Conservation (phyloP, 2,329 filamentous ascomycete genomes). For the Coleophoma cylindrospora region DNA sequence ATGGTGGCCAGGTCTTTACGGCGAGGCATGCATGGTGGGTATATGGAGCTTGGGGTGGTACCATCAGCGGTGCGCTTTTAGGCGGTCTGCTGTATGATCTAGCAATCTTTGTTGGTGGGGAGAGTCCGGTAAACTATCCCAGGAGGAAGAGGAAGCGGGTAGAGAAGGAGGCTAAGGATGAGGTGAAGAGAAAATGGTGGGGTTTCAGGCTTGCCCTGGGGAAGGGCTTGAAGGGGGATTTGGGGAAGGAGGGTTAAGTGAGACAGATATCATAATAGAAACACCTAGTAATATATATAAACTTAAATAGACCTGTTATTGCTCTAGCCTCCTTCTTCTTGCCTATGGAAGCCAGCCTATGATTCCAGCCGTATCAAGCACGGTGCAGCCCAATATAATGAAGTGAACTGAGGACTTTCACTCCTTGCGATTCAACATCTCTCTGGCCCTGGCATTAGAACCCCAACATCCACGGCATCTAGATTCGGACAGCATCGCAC, state of each 20-base stretch:
- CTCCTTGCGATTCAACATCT: too few species aligned
- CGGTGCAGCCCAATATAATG: too few species aligned
- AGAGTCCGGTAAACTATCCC: constrained; percentile 45
- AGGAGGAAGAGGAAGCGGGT: constrained; percentile 34
- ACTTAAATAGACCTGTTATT: too few species aligned
- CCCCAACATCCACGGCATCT: too few species aligned
- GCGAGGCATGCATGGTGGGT: constrained; percentile 34
- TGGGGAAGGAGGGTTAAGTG: not conserved
- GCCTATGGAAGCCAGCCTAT: too few species aligned
- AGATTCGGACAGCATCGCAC: too few species aligned
- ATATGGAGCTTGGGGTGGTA: constrained; percentile 34
- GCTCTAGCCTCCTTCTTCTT: too few species aligned
- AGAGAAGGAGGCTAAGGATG: constrained; percentile 12
- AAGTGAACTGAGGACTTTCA: too few species aligned
- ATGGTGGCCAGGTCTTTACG: constrained; percentile 32
- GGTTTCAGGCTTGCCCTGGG: not conserved
- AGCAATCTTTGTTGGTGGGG: constrained; percentile 43
- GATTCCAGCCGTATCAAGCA: too few species aligned
- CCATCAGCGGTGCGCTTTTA: constrained; percentile 29
- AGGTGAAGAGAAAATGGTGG: constrained; percentile 35
- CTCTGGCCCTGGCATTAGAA: too few species aligned
- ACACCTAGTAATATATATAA: too few species aligned
- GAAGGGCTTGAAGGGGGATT: not conserved
- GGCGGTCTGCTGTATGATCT: constrained; percentile 41
- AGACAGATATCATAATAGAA: too few species aligned